Conservation (phyloP, 805 yeast genomes). For the Diddensiella caesifluorescens region DNA sequence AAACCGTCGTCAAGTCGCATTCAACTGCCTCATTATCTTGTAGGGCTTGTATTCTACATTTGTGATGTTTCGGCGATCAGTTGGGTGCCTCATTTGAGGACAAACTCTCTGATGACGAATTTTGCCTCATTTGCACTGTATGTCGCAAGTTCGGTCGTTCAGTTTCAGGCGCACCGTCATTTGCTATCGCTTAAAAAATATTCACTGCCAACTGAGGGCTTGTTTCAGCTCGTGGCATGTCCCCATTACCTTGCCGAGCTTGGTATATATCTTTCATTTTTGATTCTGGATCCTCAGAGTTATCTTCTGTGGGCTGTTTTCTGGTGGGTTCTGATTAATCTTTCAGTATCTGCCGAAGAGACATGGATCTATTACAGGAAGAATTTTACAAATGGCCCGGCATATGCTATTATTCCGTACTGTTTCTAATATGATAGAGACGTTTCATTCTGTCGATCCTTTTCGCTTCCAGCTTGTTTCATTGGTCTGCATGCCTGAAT, state of each 20-base stretch:
- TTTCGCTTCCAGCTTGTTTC: background rate
- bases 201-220: slow-evolving; percentile 41
- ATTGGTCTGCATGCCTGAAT: no score
- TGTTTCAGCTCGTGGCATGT: slow-evolving; percentile 42
- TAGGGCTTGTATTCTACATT: slow-evolving; percentile 49
- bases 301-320: slow-evolving; percentile 19
- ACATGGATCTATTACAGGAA: slow-evolving; percentile 40
- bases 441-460: slow-evolving; percentile 1
- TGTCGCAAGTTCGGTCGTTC: slow-evolving; percentile 39
- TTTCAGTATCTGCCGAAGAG: slow-evolving; percentile 47
- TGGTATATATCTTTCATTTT: slow-evolving; percentile 39
- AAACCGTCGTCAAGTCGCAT: slow-evolving; percentile 40
- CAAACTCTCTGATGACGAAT: background rate
- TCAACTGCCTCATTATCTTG: slow-evolving; percentile 53
- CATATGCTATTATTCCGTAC: slow-evolving; percentile 19
- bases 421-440: slow-evolving; percentile 7
- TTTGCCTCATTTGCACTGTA: slow-evolving; percentile 28
- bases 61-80: slow-evolving; percentile 1
- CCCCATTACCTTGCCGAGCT: slow-evolving; percentile 65
- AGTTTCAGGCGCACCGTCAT: slow-evolving; percentile 43
- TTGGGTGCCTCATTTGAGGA: slow-evolving; percentile 1
- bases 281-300: slow-evolving; percentile 16
- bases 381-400: slow-evolving; percentile 18
- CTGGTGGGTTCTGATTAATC: slow-evolving; percentile 37
- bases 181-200: slow-evolving; percentile 51